phyloP scores from a whole-genome alignment of 192 early-diverging fungal species.

The Coemansia sp. region DNA sequence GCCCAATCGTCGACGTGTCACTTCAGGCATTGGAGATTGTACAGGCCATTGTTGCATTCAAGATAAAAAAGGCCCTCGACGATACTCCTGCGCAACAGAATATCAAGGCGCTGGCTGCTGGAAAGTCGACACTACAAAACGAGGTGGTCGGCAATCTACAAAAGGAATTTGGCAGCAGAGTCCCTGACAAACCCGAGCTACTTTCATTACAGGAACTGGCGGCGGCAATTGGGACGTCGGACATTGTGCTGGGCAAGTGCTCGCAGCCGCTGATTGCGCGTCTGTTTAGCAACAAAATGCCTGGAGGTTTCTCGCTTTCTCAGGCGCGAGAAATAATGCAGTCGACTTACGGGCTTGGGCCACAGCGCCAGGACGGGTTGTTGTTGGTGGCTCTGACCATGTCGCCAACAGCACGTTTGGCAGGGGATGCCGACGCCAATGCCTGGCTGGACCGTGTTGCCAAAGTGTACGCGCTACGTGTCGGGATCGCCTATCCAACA shows the following conservation, averaged over 20 bases:
- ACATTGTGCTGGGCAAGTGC: constrained; percentile 79
- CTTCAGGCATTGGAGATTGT: constrained; percentile 75
- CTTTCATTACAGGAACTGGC: constrained; percentile 75
- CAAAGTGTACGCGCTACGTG: constrained; percentile 70
- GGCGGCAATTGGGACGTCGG: constrained; percentile 65
- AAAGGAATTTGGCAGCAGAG: no score
- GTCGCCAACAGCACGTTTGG: constrained; percentile 80
- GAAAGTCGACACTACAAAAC: constrained; percentile 89
- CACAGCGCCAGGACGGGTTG: constrained; percentile 71
- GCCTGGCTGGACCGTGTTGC: constrained; percentile 74
- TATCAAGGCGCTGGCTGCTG: constrained; percentile 80
- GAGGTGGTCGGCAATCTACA: constrained; percentile 86
- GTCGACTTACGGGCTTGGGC: constrained; percentile 72
- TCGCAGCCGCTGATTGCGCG: constrained; percentile 84
- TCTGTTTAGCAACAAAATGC: constrained; percentile 86
- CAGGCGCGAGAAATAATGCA: constrained; percentile 68
- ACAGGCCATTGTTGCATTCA: constrained; percentile 72
- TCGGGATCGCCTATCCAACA: constrained; percentile 71
- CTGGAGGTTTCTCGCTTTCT: constrained; percentile 82
- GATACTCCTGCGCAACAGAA: constrained; percentile 59
- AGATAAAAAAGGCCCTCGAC: no score
- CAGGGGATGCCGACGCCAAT: constrained; percentile 74
- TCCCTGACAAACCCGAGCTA: constrained; percentile 91
- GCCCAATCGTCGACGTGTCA: constrained; percentile 63
- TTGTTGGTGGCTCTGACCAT: constrained; percentile 73